Evolutionary conservation across 2,329 filamentous ascomycete species (phyloP).

Genomic region (Cercospora citrullina): DNA sequence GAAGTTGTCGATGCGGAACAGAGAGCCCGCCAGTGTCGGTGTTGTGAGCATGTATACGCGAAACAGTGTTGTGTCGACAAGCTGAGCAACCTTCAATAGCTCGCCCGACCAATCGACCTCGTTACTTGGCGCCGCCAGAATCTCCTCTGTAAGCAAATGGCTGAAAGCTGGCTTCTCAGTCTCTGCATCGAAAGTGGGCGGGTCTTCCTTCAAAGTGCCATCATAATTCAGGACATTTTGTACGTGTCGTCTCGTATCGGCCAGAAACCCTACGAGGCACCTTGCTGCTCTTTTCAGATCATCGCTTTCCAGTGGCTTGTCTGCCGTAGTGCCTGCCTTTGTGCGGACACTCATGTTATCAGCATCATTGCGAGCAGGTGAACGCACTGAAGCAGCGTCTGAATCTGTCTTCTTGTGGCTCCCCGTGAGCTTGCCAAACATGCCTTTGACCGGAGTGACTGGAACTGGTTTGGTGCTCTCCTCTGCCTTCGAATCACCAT

Average conservation of each 20-base stretch:
- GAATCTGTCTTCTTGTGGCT: constrained; percentile 49
- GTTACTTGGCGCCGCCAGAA: constrained; percentile 34
- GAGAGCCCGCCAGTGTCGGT: constrained; percentile 77
- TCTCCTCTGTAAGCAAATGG: constrained; percentile 39
- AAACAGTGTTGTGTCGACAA: constrained; percentile 94
- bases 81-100: constrained; percentile 71
- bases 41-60: constrained; percentile 91
- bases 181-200: constrained; percentile 46
- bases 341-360: constrained; percentile 58
- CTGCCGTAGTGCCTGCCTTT: constrained; percentile 46
- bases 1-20: constrained; percentile 96
- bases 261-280: constrained; percentile 83
- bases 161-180: constrained; percentile 48
- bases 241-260: constrained; percentile 71
- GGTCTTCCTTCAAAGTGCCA: constrained; percentile 58
- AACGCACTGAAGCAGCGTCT: constrained; percentile 60
- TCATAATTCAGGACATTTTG: constrained; percentile 62
- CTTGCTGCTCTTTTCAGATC: constrained; percentile 79
- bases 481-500: constrained; percentile 35
- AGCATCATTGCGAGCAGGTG: constrained; percentile 57
- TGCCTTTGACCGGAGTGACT: constrained; percentile 40
- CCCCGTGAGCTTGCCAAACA: constrained; percentile 52
- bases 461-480: constrained; percentile 38
- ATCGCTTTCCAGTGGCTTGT: constrained; percentile 69
- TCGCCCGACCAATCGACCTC: constrained; percentile 66